Conservation (phyloP, 352 stramenopile species). For the Globisporangium acanthophoron region DNA sequence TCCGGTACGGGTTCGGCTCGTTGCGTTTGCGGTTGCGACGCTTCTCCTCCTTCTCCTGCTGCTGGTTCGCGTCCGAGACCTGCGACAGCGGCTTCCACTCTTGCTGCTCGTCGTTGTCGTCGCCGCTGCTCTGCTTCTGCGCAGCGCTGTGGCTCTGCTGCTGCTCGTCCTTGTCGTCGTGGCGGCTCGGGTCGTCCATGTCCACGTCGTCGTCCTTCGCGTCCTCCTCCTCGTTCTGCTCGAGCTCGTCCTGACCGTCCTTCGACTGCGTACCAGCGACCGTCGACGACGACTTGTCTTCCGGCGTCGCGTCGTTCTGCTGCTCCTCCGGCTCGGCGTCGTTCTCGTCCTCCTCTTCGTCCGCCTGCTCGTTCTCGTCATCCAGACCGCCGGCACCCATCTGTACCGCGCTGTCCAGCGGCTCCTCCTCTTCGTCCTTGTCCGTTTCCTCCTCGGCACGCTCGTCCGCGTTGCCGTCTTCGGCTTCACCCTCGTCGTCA, state of each 20-base stretch:
- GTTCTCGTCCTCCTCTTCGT: slow-evolving; percentile 61
- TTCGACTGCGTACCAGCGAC: slow-evolving; percentile 77
- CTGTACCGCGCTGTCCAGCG: slow-evolving; percentile 59
- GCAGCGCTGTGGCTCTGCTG: slow-evolving; percentile 48
- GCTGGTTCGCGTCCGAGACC: slow-evolving; percentile 27
- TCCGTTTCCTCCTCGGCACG: slow-evolving; percentile 45
- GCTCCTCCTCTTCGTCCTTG: slow-evolving; percentile 66
- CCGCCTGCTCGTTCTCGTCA: slow-evolving; percentile 63
- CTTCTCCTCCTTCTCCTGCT: slow-evolving; percentile 58
- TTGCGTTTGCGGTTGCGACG: slow-evolving; percentile 64
- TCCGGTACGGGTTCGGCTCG: slow-evolving; percentile 94
- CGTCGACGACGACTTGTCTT: slow-evolving; percentile 43
- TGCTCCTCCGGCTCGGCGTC: slow-evolving; percentile 45
- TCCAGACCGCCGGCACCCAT: slow-evolving; percentile 67
- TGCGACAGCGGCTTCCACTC: slow-evolving; percentile 54
- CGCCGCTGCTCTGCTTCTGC: slow-evolving; percentile 43
- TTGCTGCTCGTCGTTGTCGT: slow-evolving; percentile 49
- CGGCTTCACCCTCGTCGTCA: slow-evolving; percentile 25
- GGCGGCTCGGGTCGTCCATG: slow-evolving; percentile 20
- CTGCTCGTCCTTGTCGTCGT: slow-evolving; percentile 37
- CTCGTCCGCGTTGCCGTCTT: slow-evolving; percentile 26
- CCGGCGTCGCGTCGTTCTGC: slow-evolving; percentile 32
- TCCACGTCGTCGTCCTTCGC: slow-evolving; percentile 20
- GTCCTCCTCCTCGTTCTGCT: slow-evolving; percentile 39
- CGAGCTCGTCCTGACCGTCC: slow-evolving; percentile 73